Base-by-base conservation (phyloP, 2,329 filamentous ascomycete species). In the Trichoderma koningii region DNA sequence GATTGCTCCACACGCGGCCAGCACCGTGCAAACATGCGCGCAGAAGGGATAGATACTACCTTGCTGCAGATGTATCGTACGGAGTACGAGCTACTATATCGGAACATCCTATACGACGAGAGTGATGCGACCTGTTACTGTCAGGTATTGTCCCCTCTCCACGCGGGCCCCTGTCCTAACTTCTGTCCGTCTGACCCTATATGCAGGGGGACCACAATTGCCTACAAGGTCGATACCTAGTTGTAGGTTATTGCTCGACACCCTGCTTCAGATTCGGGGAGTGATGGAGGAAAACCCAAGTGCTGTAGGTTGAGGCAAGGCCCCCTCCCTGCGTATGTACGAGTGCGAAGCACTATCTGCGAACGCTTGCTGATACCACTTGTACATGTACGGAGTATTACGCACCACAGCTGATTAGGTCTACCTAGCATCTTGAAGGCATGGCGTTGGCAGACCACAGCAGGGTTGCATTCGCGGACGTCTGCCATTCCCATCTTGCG, bases 181-280 rank as follows among this genome's bases (percentile, higher is more conserved):
- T 50, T 51, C 55, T 59, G 28, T 44, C 55, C 55, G 44, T 59
- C 57, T 61, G 57, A 61, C 55, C 55, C 52, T 55, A 21, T 12
- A 23, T 23, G 21, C 3, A 23, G 3, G 12, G 3, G 5, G 12
- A 38, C 34, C 34, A 14, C 34, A 38, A 38, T 14, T 14, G 34
- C 9, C 34, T 38, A 38, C 12, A 4, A 38, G 10, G 34, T 14
- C 12, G 34, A 10, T 38, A 4, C 5, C 10, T 14, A 12, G 14
- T 3, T 34, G 30, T 12, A 34, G 7, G 30, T 34, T 10, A 10
- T 34, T 34, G 30, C 10, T 10, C 30, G 30, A 34, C 30, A 34
- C 9, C 30, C 30, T 34, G 12, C 34, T 38, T 12, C 3, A 38
- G 12, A 38, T 38, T 38, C 10, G 34, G 34, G 34, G 34, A 38